Base-by-base conservation (phyloP, 495 filamentous ascomycete genomes). In the Talaromyces wortmannii region DNA sequence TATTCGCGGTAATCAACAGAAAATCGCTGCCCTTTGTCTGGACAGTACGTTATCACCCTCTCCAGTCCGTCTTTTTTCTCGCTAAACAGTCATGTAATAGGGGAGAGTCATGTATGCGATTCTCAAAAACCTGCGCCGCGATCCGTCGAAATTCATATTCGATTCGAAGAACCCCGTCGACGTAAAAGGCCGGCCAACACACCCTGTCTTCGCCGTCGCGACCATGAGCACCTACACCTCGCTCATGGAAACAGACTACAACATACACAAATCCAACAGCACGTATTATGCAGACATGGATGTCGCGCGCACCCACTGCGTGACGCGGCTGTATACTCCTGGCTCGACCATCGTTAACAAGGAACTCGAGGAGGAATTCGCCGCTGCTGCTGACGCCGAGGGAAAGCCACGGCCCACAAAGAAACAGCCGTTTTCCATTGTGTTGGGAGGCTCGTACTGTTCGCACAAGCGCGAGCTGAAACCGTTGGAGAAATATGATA, bases 281-380 rank as follows among this genome's bases (percentile, higher is more conserved):
- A 89, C 87, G 1, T 91, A 90, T 62, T 89, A 90, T 65, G 71
- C 81, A 8, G 87, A 91, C 61, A 77, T 89, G 58, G 87, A 91
- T 58, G 75, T 88, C 49, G 78, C 83, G 5, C 83, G 87, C 43
- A 81, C 83, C 7, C 78, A 84, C 43, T 75, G 85, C 13, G 74
- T 87, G 33, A 80, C 74, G 32, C 76, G 78, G 4, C 57, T 89
- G 12, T 81, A 84, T 58, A 77, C 77, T 31, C 81, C 75, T 7
- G 85, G 83, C 0, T 75, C 84, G 16, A 74, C 67, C 16, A 59
- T 75, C n/a, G 73, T 72, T 43, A 74, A 75, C 66, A 70, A 69
- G 50, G 68, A 76, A 43, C 67, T 78, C 46, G 75, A 78, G 36
- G 55, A 63, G 30, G 75, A 78, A 54, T 57, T 71, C 46, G 55